Conservation (phyloP, 163 green algal species). For the Prototheca cutis region DNA sequence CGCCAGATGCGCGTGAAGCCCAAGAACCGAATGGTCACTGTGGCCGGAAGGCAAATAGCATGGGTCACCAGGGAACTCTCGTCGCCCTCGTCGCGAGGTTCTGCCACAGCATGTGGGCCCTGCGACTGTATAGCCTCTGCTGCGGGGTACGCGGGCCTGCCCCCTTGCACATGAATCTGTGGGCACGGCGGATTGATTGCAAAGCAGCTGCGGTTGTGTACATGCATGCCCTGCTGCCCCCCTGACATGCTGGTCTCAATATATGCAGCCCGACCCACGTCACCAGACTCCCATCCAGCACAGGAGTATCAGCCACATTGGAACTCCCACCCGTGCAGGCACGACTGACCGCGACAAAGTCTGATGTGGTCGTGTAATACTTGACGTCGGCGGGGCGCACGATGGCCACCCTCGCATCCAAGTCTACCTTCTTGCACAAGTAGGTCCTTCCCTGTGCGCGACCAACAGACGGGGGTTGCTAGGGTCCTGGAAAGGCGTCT, state of each 20-base stretch:
- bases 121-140: not conserved
- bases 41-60: not conserved
- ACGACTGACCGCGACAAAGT: slow-evolving; percentile 77
- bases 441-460: slow-evolving; percentile 57
- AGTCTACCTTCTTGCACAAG: slow-evolving; percentile 68
- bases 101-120: not conserved
- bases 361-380: slow-evolving; percentile 78
- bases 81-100: not conserved
- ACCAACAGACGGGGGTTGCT: not conserved
- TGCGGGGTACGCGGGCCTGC: not conserved
- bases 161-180: slow-evolving; percentile 12
- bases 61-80: not conserved
- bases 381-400: slow-evolving; percentile 68
- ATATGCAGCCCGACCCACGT: no score
- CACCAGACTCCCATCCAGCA: no score
- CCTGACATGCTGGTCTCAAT: no score
- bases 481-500: no score
- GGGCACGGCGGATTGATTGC: no score
- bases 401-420: slow-evolving; percentile 49
- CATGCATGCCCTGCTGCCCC: no score
- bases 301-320: no score
- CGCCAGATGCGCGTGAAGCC: slow-evolving; percentile 74
- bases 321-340: no score
- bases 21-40: slow-evolving; percentile 50
- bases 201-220: no score